Evolutionary conservation across 805 yeast species (phyloP).

Genomic region (Teunomyces panamensis): DNA sequence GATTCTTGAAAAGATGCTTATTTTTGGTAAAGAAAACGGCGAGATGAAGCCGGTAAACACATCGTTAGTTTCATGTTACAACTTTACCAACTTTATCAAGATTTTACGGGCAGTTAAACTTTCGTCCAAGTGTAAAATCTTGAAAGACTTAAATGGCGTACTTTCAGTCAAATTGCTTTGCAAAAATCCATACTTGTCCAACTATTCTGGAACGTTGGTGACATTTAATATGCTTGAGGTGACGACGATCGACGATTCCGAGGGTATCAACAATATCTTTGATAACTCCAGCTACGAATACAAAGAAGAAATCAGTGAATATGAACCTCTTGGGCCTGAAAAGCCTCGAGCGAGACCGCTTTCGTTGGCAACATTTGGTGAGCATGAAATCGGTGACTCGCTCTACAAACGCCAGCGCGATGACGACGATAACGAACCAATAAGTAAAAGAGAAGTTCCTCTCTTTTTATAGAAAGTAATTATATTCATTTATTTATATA

Average conservation of each 20-base stretch:
- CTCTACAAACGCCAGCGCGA: slow-evolving; percentile 3
- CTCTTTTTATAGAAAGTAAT: slow-evolving; percentile 30
- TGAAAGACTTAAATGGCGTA: slow-evolving; percentile 35
- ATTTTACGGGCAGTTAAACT: slow-evolving; percentile 35
- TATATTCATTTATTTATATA: background rate
- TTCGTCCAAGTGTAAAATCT: slow-evolving; percentile 38
- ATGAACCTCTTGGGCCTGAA: slow-evolving; percentile 5
- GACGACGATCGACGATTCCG: slow-evolving; percentile 14
- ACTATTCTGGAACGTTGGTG: slow-evolving; percentile 36
- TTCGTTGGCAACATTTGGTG: slow-evolving; percentile 25
- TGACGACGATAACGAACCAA: background rate
- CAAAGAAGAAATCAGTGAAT: slow-evolving; percentile 9
- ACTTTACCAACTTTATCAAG: slow-evolving; percentile 31
- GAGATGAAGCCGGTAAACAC: slow-evolving; percentile 20
- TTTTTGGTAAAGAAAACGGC: slow-evolving; percentile 29
- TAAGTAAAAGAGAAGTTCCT: slow-evolving; percentile 31
- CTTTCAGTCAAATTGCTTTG: slow-evolving; percentile 39
- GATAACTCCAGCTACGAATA: slow-evolving; percentile 27
- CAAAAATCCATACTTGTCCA: slow-evolving; percentile 23
- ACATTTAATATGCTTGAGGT: slow-evolving; percentile 40
- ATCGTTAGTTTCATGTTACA: slow-evolving; percentile 27
- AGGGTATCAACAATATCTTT: slow-evolving; percentile 20
- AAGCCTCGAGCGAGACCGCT: slow-evolving; percentile 8
- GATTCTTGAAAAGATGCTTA: slow-evolving; percentile 55
- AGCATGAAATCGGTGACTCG: slow-evolving; percentile 4